Base-by-base conservation (phyloP, 202 grass and related monocot genomes). In the Carex arenaria region DNA sequence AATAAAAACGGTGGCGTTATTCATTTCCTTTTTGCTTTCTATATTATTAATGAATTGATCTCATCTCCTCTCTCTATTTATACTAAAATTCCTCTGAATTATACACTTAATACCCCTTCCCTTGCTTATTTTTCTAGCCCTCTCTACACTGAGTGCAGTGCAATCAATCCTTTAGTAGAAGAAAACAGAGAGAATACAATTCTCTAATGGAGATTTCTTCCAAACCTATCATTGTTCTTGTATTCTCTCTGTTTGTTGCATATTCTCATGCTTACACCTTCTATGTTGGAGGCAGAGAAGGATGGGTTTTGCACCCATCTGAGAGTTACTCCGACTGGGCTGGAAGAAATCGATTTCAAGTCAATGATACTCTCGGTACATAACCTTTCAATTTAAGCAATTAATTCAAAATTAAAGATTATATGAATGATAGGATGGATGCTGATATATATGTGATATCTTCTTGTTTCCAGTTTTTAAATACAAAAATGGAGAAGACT, bases 281-380 rank as follows among this genome's bases (percentile, higher is more conserved):
- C 90, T 89, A 90, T 82, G 87, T 82, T 36, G 90, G 94, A 13
- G 90, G 90, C 12, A 87, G 32, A 14, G 89, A 94, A 62, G 92
- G 94, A n/a, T 97, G 94, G 94, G 87, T 94, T 63, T 51, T 88
- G 73, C 79, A 87, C 73, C 94, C 94, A 0, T 53, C 90, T 3
- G 90, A 97, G 81, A 94, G 85, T 62, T 97, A 94, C 72, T 83
- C 81, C 55, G 83, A 89, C 36, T 97, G 94, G 94, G 87, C 94
- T 15, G 64, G 60, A 20, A 90, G 90, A 80, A 94, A 86, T 79
- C 72, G 94, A 23, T 97, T 97, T 87, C 94, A 94, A 69, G 89
- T 93, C 61, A 90, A 93, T 49, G 92, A 97, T 79, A 91, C 85
- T 61, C 79, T 97, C 7, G 89, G 92, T 97, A 89, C 42, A 34